Evolutionary conservation across 179 eudicot genomes (phyloP), one percentile per base, ranked within the genome.

Genomic region (Beta corolliflora): DNA sequence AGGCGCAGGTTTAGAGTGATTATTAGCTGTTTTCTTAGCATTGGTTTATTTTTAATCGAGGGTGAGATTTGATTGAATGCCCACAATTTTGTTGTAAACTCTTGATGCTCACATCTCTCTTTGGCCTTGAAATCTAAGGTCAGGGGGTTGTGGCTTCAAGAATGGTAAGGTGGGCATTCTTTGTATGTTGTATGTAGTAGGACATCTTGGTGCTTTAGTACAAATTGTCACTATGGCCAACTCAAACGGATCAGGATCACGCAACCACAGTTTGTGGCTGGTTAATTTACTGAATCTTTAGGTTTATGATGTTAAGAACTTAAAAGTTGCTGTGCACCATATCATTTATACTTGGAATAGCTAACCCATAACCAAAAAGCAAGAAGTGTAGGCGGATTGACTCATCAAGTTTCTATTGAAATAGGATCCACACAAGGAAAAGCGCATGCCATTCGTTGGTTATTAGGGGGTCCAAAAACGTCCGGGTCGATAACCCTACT

Each of bases 1-100:
- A 91, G 92, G 83, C 84, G 82, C 84, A 77, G 72, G 84, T 82
- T 69, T 79, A 82, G 88, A 82, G 82, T 75, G 71, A 80, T 70
- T 84, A 74, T 83, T 75, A 76, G 86, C 41, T 71, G 48, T 46
- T 73, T 78, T 59, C 60, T 52, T 81, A 63, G 83, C 65, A 73
- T 77, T 83, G 80, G 71, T 68, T 82, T 71, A 78, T 77, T 77
- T 70, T 70, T 65, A 52, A 73, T 70, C 68, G 60, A 50, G 77
- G 18, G 63, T 31, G 61, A 55, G 52, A 48, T 48, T 36, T 48
- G 52, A 48, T 48, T 77, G 77, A 21, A 73, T 85, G 90, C 88
- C 86, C 81, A 81, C 80, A 73, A 85, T 77, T 88, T 90, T 90
- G 88, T 83, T 80, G 76, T 11, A 73, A 81, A 59, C 81, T 82